phyloP scores from a whole-genome alignment of 495 filamentous ascomycete species.

The Aspergillus affinis region DNA sequence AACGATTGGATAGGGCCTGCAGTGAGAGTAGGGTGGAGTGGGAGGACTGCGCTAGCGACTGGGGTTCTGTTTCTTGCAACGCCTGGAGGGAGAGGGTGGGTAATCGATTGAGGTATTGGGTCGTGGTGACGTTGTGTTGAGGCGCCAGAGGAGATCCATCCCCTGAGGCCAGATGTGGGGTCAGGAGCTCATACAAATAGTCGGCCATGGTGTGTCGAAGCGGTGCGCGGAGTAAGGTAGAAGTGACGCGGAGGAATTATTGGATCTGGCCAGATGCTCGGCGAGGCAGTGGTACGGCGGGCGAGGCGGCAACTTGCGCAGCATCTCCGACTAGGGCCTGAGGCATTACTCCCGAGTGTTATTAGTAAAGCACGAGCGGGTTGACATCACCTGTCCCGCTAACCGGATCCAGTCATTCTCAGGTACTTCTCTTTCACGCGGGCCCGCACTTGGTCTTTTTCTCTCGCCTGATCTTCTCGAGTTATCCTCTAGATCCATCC shows the following conservation, averaged over 20 bases:
- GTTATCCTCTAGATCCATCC: not conserved
- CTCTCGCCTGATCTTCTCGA: not conserved
- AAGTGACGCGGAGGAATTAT: not conserved
- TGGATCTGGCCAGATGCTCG: conserved; percentile 15
- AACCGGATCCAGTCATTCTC: conserved; percentile 13
- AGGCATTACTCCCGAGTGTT: not conserved
- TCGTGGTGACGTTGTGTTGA: conserved; percentile 50
- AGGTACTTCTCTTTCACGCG: conserved; percentile 8
- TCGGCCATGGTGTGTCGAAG: conserved; percentile 57
- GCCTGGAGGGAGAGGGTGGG: conserved; percentile 75
- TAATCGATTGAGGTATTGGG: conserved; percentile 72
- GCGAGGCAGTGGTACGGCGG: conserved; percentile 22
- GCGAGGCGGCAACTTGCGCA: conserved; percentile 39
- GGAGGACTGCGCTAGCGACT: conserved; percentile 74
- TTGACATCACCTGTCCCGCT: conserved; percentile 16
- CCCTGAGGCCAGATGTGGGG: conserved; percentile 54
- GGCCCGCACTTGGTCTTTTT: conserved; percentile 6
- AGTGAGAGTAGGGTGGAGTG: conserved; percentile 84
- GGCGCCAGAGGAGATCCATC: conserved; percentile 27
- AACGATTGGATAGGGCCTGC: conserved; percentile 85
- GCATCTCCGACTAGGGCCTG: conserved; percentile 13
- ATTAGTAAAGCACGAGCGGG: conserved; percentile 1
- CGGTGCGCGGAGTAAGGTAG: not conserved
- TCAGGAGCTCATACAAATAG: conserved; percentile 71
- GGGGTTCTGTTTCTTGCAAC: conserved; percentile 71